Evolutionary conservation across 805 yeast genomes (phyloP).

Genomic region (Suhomyces pyralidae): DNA sequence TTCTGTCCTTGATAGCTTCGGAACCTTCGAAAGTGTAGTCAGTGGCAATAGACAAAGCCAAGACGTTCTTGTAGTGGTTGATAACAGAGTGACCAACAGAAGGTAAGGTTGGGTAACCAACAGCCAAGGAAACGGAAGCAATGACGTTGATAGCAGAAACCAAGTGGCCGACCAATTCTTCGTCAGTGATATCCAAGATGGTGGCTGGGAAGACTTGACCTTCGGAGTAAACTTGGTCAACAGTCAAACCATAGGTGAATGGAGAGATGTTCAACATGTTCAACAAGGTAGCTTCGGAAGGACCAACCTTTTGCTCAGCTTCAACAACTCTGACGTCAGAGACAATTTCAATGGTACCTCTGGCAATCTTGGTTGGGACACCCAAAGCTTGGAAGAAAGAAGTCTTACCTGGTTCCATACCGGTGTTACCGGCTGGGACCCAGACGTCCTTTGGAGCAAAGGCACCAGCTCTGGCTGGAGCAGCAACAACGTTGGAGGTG

Average conservation of each 20-base stretch:
- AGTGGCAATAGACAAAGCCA: slow-evolving; percentile 97
- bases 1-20: slow-evolving; percentile 98
- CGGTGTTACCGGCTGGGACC: slow-evolving; percentile 99
- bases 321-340: slow-evolving; percentile 93
- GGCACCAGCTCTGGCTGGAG: slow-evolving; percentile 99
- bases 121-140: slow-evolving; percentile 95
- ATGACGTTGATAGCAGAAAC: slow-evolving; percentile 88
- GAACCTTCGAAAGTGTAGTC: slow-evolving; percentile 99
- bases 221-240: slow-evolving; percentile 96
- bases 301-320: slow-evolving; percentile 89
- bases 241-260: slow-evolving; percentile 96
- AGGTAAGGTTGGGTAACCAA: slow-evolving; percentile 99
- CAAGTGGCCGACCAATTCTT: slow-evolving; percentile 89
- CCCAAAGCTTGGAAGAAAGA: slow-evolving; percentile 99
- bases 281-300: slow-evolving; percentile 97
- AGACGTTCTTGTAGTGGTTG: slow-evolving; percentile 98
- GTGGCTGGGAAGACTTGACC: slow-evolving; percentile 97
- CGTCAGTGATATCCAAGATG: slow-evolving; percentile 98
- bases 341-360: slow-evolving; percentile 99
- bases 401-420: slow-evolving; percentile 99
- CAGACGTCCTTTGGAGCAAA: slow-evolving; percentile 96
- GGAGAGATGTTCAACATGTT: slow-evolving; percentile 99
- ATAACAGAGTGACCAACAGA: slow-evolving; percentile 98
- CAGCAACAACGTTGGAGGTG: slow-evolving; percentile 93
- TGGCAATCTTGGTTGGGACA: slow-evolving; percentile 99